Evolutionary conservation across 2,329 filamentous ascomycete genomes (phyloP), one percentile per base, ranked within the genome.

Genomic region (Akanthomyces uredinophilus): DNA sequence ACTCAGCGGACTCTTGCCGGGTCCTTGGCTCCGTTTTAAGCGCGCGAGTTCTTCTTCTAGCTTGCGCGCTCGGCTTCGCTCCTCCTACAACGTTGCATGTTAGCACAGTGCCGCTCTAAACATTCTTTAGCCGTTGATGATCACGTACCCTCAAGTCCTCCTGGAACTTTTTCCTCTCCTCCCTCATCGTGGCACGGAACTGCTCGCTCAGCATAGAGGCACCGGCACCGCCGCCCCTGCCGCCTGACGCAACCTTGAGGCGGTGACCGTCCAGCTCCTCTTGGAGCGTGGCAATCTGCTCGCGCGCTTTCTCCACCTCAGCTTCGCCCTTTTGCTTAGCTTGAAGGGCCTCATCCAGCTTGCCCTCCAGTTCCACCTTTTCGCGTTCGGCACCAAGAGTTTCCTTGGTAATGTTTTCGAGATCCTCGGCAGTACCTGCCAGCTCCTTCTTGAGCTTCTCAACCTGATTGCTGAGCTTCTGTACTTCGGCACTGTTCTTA

Each of bases 121-220:
- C 10, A 35, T 27, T n/a, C 20, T 27, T n/a, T 14, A 29, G n/a
- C 2, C 14, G 20, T 44, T 20, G 7, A 27, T 6, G 18, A 18
- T 16, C 22, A 68, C 79, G 68, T 70, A 82, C 81, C 74, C 73
- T 77, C 46, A 84, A 69, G 63, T 83, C 82, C 65, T 83, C 81
- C 65, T 83, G 81, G 73, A 82, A 83, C 72, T 79, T 82, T 75
- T 78, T 83, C 66, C 81, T 77, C 74, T 84, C 81, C 69, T 82
- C 81, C 67, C 81, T 79, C 81, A 84, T 83, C 24, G 80, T 82
- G 8, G 78, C 74, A 53, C 81, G 72, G 73, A 84, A 84, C 71
- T 83, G 81, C 72, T 84, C 81, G 69, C 81, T 84, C 65, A 84
- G 74, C 77, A 83, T 77, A 10, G 75, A 76, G 14, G 81, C 81